A percentile compares a stretch with the other conserved stretches of the same genome.
phyloP scores from a whole-genome alignment of 2,329 filamentous ascomycete genomes.

The Chaetomiaceae sp. region DNA sequence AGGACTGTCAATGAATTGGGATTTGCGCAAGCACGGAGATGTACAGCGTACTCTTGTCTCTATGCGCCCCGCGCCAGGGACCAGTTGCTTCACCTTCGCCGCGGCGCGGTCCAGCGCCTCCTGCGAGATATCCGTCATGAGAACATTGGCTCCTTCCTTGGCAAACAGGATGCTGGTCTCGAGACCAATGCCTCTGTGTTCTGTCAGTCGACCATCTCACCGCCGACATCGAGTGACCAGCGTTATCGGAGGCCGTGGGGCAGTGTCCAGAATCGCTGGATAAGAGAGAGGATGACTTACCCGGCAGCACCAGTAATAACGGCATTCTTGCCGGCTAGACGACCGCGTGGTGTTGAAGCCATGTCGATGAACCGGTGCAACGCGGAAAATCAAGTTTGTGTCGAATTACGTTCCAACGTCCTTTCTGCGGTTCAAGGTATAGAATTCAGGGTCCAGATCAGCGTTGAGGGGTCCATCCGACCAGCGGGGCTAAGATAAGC shows the following conservation, averaged over 20 bases:
- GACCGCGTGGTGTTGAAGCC: conserved; percentile 32
- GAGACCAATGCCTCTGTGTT: conserved; percentile 75
- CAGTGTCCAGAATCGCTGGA: too few species aligned
- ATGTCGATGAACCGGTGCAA: too few species aligned
- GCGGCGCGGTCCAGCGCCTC: conserved; percentile 68
- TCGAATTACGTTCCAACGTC: too few species aligned
- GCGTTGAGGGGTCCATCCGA: conserved; percentile 1
- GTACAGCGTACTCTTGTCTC: conserved; percentile 46
- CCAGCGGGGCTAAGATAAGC: not conserved
- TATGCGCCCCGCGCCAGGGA: conserved; percentile 54
- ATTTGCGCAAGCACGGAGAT: too few species aligned
- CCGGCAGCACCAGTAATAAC: conserved; percentile 80
- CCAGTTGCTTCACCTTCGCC: conserved; percentile 66
- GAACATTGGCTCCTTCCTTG: conserved; percentile 76
- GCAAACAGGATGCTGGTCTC: conserved; percentile 88
- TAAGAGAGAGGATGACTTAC: conserved; percentile 44
- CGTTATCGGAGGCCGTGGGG: too few species aligned
- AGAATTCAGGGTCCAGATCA: too few species aligned
- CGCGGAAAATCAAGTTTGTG: too few species aligned
- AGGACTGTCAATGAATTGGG: too few species aligned
- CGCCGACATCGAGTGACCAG: too few species aligned
- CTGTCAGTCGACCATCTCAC: conserved; percentile 11
- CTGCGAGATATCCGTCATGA: conserved; percentile 79
- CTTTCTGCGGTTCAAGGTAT: too few species aligned
- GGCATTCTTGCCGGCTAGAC: conserved; percentile 55